Conservation (phyloP, 2,329 filamentous ascomycete genomes). For the Fusarium agapanthi region DNA sequence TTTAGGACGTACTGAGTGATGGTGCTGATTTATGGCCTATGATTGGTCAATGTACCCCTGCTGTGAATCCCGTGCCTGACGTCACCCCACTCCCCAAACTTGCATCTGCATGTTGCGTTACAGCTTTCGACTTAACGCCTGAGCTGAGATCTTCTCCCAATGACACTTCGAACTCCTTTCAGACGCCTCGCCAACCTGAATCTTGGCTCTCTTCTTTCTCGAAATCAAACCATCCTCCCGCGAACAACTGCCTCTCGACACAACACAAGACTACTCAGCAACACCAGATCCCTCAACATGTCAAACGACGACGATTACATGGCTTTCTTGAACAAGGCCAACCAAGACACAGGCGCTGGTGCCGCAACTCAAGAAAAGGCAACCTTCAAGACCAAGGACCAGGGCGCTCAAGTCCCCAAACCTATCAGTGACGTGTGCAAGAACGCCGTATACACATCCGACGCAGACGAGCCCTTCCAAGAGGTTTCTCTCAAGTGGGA, state of each 20-base stretch:
- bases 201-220: neutral
- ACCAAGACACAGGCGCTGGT: constrained; percentile 68
- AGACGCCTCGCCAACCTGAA: constrained; percentile 7
- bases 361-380: constrained; percentile 26
- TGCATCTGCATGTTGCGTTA: constrained; percentile 19
- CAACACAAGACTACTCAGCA: constrained; percentile 30
- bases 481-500: constrained; percentile 74
- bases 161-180: constrained; percentile 26
- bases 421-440: constrained; percentile 60
- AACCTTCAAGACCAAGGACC: constrained; percentile 62
- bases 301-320: constrained; percentile 84
- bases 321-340: constrained; percentile 87
- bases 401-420: constrained; percentile 67
- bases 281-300: constrained; percentile 57
- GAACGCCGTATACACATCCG: constrained; percentile 75
- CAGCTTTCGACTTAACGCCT: constrained; percentile 18
- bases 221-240: neutral
- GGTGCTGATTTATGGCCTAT: neutral
- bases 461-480: constrained; percentile 87
- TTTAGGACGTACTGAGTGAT: neutral
- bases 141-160: constrained; percentile 26
- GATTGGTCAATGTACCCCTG: constrained; percentile 6
- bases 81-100: constrained; percentile 44
- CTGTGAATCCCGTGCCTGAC: constrained; percentile 35
- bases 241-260: neutral